A percentile compares a stretch with the other conserved stretches of the same genome.
Evolutionary conservation across 2,329 filamentous ascomycete species (phyloP).

Genomic region (Pyricularia grisea): DNA sequence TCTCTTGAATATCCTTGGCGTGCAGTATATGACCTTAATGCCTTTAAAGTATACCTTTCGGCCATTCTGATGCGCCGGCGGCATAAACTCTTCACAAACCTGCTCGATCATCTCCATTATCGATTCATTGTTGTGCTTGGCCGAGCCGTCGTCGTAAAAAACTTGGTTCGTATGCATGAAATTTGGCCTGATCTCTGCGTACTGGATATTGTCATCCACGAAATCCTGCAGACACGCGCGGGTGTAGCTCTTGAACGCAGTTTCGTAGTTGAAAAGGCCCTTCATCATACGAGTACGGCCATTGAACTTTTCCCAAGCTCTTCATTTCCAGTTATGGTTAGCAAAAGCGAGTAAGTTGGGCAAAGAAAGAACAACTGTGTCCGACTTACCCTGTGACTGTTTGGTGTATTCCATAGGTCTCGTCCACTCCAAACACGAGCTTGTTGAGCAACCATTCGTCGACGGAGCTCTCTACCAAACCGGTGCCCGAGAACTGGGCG

Average conservation of each 20-base stretch:
- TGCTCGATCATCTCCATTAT: slow-evolving; percentile 53
- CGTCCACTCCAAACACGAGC: slow-evolving; percentile 50
- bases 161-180: slow-evolving; percentile 56
- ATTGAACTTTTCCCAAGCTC: slow-evolving; percentile 56
- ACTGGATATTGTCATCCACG: slow-evolving; percentile 56
- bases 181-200: slow-evolving; percentile 62
- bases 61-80: background rate
- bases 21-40: slow-evolving; percentile 64
- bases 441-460: slow-evolving; percentile 51
- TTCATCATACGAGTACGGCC: slow-evolving; percentile 64
- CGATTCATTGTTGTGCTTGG: slow-evolving; percentile 40
- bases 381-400: slow-evolving; percentile 41
- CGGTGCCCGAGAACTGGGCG: slow-evolving; percentile 20
- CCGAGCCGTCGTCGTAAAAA: slow-evolving; percentile 44
- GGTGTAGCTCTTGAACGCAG: slow-evolving; percentile 53
- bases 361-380: background rate
- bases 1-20: slow-evolving; percentile 49
- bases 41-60: slow-evolving; percentile 43
- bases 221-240: slow-evolving; percentile 50
- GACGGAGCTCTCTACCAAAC: slow-evolving; percentile 14
- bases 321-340: slow-evolving; percentile 16
- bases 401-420: slow-evolving; percentile 44
- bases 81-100: slow-evolving; percentile 40
- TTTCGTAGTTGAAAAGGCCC: slow-evolving; percentile 58
- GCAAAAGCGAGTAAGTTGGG: background rate